Evolutionary conservation across 2,329 filamentous ascomycete species (phyloP), one percentile per base, ranked within the genome.

Genomic region (Pseudogymnoascus sp.): DNA sequence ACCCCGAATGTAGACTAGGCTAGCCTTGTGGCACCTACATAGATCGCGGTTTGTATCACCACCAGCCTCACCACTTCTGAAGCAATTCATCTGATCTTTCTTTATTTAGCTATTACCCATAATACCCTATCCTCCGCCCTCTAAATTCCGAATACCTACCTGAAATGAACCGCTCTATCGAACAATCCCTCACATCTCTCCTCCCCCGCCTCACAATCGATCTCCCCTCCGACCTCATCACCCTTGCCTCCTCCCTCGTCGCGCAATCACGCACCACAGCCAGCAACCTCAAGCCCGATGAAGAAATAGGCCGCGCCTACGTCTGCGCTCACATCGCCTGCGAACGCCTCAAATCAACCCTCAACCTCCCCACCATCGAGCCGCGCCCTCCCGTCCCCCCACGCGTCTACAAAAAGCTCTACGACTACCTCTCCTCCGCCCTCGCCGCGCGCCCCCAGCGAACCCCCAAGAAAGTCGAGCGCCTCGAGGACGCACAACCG

Each of bases 271-370:
- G 90, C 35, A 85, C 87, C 71, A 87, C 86, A 70, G 91, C 90
- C 60, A 87, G 85, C 71, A 88, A 84, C 15, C 80, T 97, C 62
- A 96, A 92, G 73, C 82, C 87, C 2, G 91, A 96, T 63, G 92
- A 96, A 74, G 93, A 97, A 74, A 86, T 95, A 67, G 91, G 88
- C n/a, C 83, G 93, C 19, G 82, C 84, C 4, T 95, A 95, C 74
- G 89, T 88, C 3, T 96, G 92, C 74, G 89, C 90, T 13, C 88
- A 96, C 75, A 83, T 99, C 65, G 95, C 95, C 19, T 97, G 93
- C 73, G 91, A 93, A 69, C 85, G 90, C 62, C 80, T 96, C 40
- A 93, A 92, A 72, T 88, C 87, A 63, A 74, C 80, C 0, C 83
- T 96, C 50, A 85, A 92, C 71, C 84, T 96, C 7, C 92, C 93